A percentile compares a stretch with the other conserved stretches of the same genome.
Evolutionary conservation across 169 alveolate species (phyloP).

Genomic region (Theileria annulata): DNA sequence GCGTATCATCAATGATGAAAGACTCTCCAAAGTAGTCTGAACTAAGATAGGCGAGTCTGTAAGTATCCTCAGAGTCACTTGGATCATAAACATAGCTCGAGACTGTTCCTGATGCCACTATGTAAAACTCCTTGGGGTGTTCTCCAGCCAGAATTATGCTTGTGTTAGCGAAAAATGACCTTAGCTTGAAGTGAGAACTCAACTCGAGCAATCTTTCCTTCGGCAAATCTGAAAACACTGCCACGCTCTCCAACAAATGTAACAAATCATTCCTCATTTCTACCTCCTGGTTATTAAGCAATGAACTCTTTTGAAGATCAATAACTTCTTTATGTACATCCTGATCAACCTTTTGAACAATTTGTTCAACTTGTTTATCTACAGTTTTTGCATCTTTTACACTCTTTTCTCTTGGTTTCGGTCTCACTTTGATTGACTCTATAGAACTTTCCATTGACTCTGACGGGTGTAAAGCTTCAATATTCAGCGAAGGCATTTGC

Average conservation of each 20-base stretch:
- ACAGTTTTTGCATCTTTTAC: not conserved
- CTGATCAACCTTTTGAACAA: not conserved
- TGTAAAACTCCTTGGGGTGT: conserved; percentile 66
- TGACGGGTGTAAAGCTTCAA: not conserved
- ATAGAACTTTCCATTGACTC: not conserved
- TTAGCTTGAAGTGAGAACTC: conserved; percentile 42
- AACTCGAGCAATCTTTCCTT: conserved; percentile 20
- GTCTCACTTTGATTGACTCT: not conserved
- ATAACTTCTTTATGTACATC: not conserved
- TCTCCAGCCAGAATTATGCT: conserved; percentile 78
- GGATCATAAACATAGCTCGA: conserved; percentile 73
- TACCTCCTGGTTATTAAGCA: conserved; percentile 40
- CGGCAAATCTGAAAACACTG: conserved; percentile 55
- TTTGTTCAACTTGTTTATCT: not conserved
- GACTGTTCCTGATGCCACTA: conserved; percentile 76
- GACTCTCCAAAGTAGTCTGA: conserved; percentile 76
- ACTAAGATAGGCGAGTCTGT: conserved; percentile 47
- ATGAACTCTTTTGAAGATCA: not conserved
- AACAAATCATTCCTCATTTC: conserved; percentile 33
- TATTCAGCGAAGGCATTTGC: conserved; percentile 4
- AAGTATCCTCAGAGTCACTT: conserved; percentile 45
- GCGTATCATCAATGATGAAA: conserved; percentile 59
- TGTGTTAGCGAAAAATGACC: conserved; percentile 63
- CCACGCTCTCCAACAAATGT: conserved; percentile 47
- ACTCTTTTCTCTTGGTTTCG: not conserved